Percentiles rank a stretch among this genome's conserved stretches.
phyloP scores from a whole-genome alignment of 495 filamentous ascomycete species.

The Pyrenopolyporus hunteri region DNA sequence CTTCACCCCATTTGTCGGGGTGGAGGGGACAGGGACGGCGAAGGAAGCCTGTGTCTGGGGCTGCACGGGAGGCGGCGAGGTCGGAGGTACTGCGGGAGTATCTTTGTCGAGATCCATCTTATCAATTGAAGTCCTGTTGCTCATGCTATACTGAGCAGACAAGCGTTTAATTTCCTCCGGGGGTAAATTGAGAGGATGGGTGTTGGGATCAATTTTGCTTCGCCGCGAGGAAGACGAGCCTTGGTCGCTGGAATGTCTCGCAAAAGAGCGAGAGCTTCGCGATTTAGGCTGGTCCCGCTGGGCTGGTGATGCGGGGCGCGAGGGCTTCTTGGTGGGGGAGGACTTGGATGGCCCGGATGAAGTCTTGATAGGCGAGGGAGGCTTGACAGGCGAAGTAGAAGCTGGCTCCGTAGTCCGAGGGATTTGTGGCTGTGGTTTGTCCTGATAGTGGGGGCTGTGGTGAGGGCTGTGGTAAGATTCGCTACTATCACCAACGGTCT shows the following conservation, averaged over 20 bases:
- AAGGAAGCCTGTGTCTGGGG: conserved; percentile 45
- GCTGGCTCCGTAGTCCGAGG: conserved; percentile 39
- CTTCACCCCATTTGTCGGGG: conserved; percentile 44
- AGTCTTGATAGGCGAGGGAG: conserved; percentile 37
- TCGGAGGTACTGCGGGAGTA: conserved; percentile 53
- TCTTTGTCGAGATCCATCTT: conserved; percentile 85
- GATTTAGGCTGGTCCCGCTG: conserved; percentile 41
- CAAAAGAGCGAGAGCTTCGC: conserved; percentile 48
- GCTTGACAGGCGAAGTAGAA: conserved; percentile 39
- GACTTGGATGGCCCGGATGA: conserved; percentile 25
- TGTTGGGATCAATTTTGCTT: conserved; percentile 67
- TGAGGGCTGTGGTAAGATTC: conserved; percentile 39
- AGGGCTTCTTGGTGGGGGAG: conserved; percentile 37
- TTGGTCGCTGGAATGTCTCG: conserved; percentile 49
- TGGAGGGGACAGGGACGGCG: conserved; percentile 39
- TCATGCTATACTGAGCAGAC: conserved; percentile 73
- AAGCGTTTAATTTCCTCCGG: conserved; percentile 80
- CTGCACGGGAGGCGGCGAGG: conserved; percentile 51
- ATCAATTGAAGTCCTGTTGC: conserved; percentile 61
- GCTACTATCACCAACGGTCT: conserved; percentile 52
- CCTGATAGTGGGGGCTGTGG: conserved; percentile 36
- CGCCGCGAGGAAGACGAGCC: conserved; percentile 45
- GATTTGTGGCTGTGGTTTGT: conserved; percentile 37
- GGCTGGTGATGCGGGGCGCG: conserved; percentile 40
- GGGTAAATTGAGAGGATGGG: conserved; percentile 84